Evolutionary conservation across 306 rosid species (phyloP).

Genomic region (Medicago ruthenica): DNA sequence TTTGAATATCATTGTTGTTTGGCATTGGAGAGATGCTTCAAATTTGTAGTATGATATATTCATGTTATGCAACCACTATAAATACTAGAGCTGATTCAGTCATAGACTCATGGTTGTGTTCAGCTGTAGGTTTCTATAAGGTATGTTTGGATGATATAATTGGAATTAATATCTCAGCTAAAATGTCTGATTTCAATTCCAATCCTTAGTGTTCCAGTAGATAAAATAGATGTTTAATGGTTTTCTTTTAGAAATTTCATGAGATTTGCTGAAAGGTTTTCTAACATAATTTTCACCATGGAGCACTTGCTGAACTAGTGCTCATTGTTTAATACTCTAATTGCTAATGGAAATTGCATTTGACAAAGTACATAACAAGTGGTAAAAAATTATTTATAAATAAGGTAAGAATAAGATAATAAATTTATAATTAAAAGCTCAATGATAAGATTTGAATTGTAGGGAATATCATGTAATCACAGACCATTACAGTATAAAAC

Average conservation of each 20-base stretch:
- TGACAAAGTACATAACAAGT: not conserved
- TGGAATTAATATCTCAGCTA: constrained; percentile 17
- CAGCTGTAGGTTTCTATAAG: not conserved
- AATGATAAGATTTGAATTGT: not conserved
- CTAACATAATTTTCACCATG: not conserved
- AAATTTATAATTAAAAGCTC: not conserved
- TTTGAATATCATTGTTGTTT: constrained; percentile 3
- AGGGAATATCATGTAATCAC: not conserved
- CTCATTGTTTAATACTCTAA: not conserved
- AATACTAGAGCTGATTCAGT: constrained; percentile 21
- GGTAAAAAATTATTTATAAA: not conserved
- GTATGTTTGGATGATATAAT: constrained; percentile 6
- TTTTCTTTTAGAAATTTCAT: constrained; percentile 12
- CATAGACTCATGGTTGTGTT: constrained; percentile 9
- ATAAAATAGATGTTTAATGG: not conserved
- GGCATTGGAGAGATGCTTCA: constrained; percentile 29
- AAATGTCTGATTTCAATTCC: constrained; percentile 17
- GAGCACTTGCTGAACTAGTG: constrained; percentile 2
- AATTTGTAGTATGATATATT: constrained; percentile 19
- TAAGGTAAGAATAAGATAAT: no score
- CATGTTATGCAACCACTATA: constrained; percentile 2
- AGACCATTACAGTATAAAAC: not conserved
- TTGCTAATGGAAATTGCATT: not conserved
- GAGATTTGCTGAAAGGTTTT: not conserved
- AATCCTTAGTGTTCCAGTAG: not conserved